Base-by-base conservation (phyloP, 2,329 filamentous ascomycete species). In the Monosporascus sp. region DNA sequence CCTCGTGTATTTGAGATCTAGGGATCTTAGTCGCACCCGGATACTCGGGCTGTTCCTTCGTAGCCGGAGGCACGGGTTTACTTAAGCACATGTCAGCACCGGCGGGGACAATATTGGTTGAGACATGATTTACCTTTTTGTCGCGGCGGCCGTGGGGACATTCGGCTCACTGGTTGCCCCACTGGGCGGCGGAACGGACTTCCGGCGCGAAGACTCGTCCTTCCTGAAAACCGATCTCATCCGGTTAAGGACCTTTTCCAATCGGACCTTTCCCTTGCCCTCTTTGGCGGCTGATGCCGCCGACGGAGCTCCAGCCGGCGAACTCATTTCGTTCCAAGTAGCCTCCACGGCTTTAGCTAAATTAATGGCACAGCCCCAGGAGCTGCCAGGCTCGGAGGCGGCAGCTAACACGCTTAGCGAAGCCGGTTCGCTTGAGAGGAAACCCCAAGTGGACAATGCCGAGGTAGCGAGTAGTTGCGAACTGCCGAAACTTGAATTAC, bases 141-240 rank as follows among this genome's bases (percentile, higher is more conserved):
- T 38, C 25, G 48, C 52, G 25, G 54, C 50, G 15, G 56, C 52
- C 11, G 47, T 56, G 7, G 56, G 50, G 49, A 50, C 48, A 27
- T 52, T 44, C 22, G 50, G 42, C 42, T 46, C 42, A 27, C 22
- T 17, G 25, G 24, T 14, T 34, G 11, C 31, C 11, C 11, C 11
- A 31, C 27, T n/a, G 20, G 17, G 17, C 15, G 42, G 20, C 22
- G 6, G 53, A 3, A 54, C 14, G 31, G 51, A 15, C 11, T 51
- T 51, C 50, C 61, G 61, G 51, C 61, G 60, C 25, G 63, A 57
- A 51, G 57, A 53, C 17, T 76, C 74, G 54, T 72, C 66, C 58
- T 70, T 74, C 65, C 70, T 79, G 52, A 80, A 70, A 34, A 77
- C 76, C 3, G 76, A 76, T 70, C 74, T 81, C 62, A 79, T 70